phyloP scores from a whole-genome alignment of 441 rosid species.

The Arabidopsis lyrata region DNA sequence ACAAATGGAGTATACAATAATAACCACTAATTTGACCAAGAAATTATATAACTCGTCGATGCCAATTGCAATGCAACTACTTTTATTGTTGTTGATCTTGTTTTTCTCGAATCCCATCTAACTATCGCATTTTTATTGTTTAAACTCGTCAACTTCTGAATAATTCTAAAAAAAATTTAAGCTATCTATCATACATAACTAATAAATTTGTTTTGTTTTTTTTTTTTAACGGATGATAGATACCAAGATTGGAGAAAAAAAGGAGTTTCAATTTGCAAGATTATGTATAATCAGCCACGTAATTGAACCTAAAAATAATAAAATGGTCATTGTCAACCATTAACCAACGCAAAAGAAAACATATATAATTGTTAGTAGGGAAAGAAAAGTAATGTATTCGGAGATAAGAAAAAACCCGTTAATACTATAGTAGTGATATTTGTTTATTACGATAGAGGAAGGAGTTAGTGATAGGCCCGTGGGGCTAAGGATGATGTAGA shows the following conservation, averaged over 20 bases:
- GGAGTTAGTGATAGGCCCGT: constrained; percentile 4
- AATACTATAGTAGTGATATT: too few relatives aligned
- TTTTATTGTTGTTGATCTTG: constrained; percentile 43
- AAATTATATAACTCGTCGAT: background rate
- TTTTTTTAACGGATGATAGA: background rate
- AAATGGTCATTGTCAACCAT: background rate
- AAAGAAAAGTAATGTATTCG: background rate
- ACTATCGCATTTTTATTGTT: constrained; percentile 6
- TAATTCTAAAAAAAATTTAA: background rate
- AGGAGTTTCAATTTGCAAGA: background rate
- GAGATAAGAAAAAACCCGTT: background rate
- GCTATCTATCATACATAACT: too few relatives aligned
- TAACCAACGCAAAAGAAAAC: constrained; percentile 1
- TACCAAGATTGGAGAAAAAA: background rate
- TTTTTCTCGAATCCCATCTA: constrained; percentile 33
- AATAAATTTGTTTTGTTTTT: background rate
- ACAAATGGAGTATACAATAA: background rate
- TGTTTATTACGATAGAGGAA: background rate
- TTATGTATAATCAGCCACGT: background rate
- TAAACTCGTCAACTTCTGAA: constrained; percentile 25
- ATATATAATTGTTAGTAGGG: background rate
- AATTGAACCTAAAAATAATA: background rate
- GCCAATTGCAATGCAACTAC: constrained; percentile 42
- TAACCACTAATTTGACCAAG: constrained; percentile 30
- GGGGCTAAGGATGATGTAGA: background rate